Base-by-base conservation (phyloP, 345 rosid genomes). In the Eucalyptus leucophloia region DNA sequence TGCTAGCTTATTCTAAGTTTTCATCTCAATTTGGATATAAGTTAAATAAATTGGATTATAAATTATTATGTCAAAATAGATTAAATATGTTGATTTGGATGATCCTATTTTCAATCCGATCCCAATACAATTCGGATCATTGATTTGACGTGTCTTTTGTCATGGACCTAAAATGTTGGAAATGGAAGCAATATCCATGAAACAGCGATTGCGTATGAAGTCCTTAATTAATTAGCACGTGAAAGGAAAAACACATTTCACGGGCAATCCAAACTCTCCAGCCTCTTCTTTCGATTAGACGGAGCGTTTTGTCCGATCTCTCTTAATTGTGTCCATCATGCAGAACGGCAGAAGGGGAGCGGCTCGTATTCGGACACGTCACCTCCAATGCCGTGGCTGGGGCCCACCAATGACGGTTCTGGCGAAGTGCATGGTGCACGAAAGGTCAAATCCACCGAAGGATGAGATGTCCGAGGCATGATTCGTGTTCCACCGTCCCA, bases 91-190 rank as follows among this genome's bases (percentile, higher is more conserved):
- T 56, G 12, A 56, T 56, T 56, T 23, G 28, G 28, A 56, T 56
- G 12, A 0, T 23, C 28, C 28, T 24, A 24, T 56, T 56, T 56
- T 56, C 3, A 0, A 56, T 9, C 2, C 30, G 3, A 56, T 56
- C 62, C 28, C 28, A 56, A 24, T 56, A 8, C 30, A 6, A 24
- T 56, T 56, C 30, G 12, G 28, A 23, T 23, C 28, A 56, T 56
- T 11, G 12, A 10, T 56, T 56, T 23, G 28, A 9, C 30, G 13
- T 23, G 62, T 56, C 30, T 12, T 12, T 60, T 28, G 67, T 21
- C 7, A 21, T 6, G 47, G 47, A 77, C 8, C 83, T 77, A 37
- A 72, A 77, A 77, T 10, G 16, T 77, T 21, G 83, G 83, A 11
- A 37, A 10, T 19, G 47, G 82, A 72, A 19, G 42, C 37, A 69